Percentiles rank a stretch among this genome's conserved stretches.
phyloP scores from a whole-genome alignment of 1,284 basidiomycete species.

The Ceratobasidium sp. region DNA sequence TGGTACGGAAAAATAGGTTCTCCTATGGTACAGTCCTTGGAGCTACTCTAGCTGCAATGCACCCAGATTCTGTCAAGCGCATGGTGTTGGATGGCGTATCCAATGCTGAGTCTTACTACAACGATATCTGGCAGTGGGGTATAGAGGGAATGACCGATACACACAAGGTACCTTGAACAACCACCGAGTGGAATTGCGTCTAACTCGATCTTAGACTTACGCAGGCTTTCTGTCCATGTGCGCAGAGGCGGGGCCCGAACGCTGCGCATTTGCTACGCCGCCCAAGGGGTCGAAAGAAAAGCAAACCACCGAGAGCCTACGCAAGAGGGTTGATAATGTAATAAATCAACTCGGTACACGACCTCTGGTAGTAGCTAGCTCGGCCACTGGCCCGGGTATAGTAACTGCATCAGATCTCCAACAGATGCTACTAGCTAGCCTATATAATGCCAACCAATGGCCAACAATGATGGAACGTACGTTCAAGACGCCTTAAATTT shows the following conservation, averaged over 20 bases:
- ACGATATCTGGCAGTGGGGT: conserved; percentile 43
- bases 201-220: neutral
- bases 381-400: conserved; percentile 4
- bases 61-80: conserved; percentile 45
- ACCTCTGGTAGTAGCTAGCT: conserved; percentile 9
- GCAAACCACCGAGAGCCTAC: conserved; percentile 9
- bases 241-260: conserved; percentile 37
- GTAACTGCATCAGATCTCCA: conserved; percentile 14
- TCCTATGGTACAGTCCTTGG: conserved; percentile 47
- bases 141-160: conserved; percentile 42
- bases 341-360: neutral
- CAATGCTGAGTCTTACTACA: conserved; percentile 40
- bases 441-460: conserved; percentile 1
- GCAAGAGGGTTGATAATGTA: conserved; percentile 8
- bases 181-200: neutral
- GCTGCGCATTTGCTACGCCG: conserved; percentile 30
- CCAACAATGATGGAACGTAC: neutral
- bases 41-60: conserved; percentile 47
- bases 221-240: conserved; percentile 41
- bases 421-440: neutral
- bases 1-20: neutral
- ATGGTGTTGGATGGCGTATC: conserved; percentile 46
- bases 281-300: neutral
- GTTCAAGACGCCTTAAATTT: neutral
- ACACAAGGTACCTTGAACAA: conserved; percentile 42